phyloP scores from a whole-genome alignment of 2,329 filamentous ascomycete genomes.

The Aplosporella prunicola region DNA sequence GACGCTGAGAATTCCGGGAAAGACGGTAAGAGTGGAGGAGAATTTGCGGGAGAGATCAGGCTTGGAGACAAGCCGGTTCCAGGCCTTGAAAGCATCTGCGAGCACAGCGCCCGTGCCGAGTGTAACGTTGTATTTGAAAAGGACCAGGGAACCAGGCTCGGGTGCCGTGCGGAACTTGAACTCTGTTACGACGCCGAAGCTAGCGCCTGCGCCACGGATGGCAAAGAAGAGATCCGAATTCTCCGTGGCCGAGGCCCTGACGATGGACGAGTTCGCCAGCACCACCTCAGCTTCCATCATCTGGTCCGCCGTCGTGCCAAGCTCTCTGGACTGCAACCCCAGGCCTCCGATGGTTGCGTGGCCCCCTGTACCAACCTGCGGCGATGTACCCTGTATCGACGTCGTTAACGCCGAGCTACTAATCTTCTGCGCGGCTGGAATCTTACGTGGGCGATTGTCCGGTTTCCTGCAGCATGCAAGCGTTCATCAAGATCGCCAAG shows the following conservation, averaged over 20 bases:
- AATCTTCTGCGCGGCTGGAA: slow-evolving; percentile 35
- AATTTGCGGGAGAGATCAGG: slow-evolving; percentile 25
- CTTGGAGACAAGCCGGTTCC: slow-evolving; percentile 26
- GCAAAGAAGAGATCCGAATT: slow-evolving; percentile 35
- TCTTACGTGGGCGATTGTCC: slow-evolving; percentile 39
- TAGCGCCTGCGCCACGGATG: slow-evolving; percentile 32
- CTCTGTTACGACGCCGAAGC: slow-evolving; percentile 34
- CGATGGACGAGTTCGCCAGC: slow-evolving; percentile 29
- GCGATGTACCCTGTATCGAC: slow-evolving; percentile 21
- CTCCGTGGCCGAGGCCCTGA: slow-evolving; percentile 27
- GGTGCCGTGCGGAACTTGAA: slow-evolving; percentile 29
- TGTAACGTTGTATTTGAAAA: slow-evolving; percentile 25
- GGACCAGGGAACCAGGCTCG: slow-evolving; percentile 23
- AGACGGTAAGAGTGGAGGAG: slow-evolving; percentile 24
- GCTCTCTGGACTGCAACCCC: slow-evolving; percentile 24
- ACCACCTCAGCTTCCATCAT: slow-evolving; percentile 29
- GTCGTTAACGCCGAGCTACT: background rate
- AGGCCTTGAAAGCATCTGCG: slow-evolving; percentile 25
- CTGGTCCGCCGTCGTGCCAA: slow-evolving; percentile 26
- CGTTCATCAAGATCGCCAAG: slow-evolving; percentile 31
- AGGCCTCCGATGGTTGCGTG: slow-evolving; percentile 29
- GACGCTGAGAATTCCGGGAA: slow-evolving; percentile 22
- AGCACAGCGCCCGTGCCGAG: slow-evolving; percentile 17
- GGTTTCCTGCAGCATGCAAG: slow-evolving; percentile 26
- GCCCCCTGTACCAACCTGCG: slow-evolving; percentile 28